These are phyloP conservation scores for Sophora flavescens DNA, from an alignment of 306 rosid genomes.

Conservation along the genomic window DNA sequence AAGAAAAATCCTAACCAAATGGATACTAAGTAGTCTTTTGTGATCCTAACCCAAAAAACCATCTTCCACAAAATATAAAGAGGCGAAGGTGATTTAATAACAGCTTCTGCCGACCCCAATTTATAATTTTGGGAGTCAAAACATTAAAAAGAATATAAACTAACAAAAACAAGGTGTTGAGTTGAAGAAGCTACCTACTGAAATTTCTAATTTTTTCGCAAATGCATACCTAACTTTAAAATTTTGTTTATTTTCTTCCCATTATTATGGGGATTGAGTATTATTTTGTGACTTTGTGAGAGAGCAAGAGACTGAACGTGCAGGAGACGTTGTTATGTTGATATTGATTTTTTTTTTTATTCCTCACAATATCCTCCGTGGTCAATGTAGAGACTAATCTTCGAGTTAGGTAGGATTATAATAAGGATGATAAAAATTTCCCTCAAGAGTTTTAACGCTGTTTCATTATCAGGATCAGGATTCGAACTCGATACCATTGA, in stretches of 20 bases:
- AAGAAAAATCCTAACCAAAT: too few species aligned
- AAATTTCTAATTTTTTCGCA: not conserved
- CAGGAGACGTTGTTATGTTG: constrained; percentile 39
- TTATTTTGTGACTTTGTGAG: constrained; percentile 30
- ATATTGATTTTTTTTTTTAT: too few species aligned
- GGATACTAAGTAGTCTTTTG: not conserved
- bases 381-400: too few species aligned
- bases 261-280: constrained; percentile 10
- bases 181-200: constrained; percentile 1
- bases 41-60: not conserved
- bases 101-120: constrained; percentile 40
- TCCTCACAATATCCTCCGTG: too few species aligned
- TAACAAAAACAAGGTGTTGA: not conserved
- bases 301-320: constrained; percentile 41
- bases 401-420: too few species aligned
- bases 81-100: constrained; percentile 44
- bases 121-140: not conserved
- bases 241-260: constrained; percentile 14
- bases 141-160: not conserved
- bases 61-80: not conserved
- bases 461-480: too few species aligned
- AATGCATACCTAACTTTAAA: not conserved
- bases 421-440: too few species aligned
- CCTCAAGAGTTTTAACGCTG: too few species aligned
- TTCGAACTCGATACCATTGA: too few species aligned